A percentile compares a stretch with the other conserved stretches of the same genome.
Evolutionary conservation across 179 eudicot species (phyloP).

Genomic region (Nepenthes alata): DNA sequence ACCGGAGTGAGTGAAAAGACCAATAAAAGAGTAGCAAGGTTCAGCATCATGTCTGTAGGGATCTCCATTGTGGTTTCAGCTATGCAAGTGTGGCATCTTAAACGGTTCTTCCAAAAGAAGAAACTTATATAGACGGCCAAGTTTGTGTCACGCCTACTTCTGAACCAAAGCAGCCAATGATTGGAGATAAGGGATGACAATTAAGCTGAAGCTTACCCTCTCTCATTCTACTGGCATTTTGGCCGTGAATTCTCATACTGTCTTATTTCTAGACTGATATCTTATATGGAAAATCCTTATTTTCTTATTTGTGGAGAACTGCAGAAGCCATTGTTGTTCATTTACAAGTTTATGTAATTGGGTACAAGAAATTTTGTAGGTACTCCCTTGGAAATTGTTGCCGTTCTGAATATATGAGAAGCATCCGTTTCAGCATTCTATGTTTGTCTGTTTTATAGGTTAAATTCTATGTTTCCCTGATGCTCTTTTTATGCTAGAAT

Average conservation of each 20-base stretch:
- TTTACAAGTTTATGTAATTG: too few relatives aligned
- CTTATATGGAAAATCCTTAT: background rate
- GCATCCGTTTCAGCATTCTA: background rate
- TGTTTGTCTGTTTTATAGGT: too few relatives aligned
- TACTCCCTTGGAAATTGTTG: too few relatives aligned
- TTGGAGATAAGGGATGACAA: too few relatives aligned
- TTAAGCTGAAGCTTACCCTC: too few relatives aligned
- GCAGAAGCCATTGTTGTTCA: background rate
- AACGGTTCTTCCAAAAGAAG: slow-evolving; percentile 68
- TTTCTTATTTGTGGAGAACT: background rate
- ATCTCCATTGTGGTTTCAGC: slow-evolving; percentile 46
- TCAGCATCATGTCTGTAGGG: slow-evolving; percentile 62
- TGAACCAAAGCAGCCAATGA: too few relatives aligned
- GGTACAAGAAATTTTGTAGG: background rate
- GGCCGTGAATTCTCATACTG: too few relatives aligned
- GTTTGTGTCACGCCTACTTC: too few relatives aligned
- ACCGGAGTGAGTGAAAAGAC: slow-evolving; percentile 65
- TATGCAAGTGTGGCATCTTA: slow-evolving; percentile 52
- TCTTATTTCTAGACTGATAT: too few relatives aligned
- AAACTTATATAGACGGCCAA: slow-evolving; percentile 43
- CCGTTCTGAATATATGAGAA: background rate
- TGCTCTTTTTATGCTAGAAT: too few relatives aligned
- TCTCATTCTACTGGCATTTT: too few relatives aligned
- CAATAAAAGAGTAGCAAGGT: slow-evolving; percentile 67
- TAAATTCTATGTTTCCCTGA: too few relatives aligned